A percentile compares a stretch with the other conserved stretches of the same genome.
These are phyloP conservation scores for Aspergillus terreus DNA, from an alignment of 2,329 filamentous ascomycete species.

Conservation along the genomic window DNA sequence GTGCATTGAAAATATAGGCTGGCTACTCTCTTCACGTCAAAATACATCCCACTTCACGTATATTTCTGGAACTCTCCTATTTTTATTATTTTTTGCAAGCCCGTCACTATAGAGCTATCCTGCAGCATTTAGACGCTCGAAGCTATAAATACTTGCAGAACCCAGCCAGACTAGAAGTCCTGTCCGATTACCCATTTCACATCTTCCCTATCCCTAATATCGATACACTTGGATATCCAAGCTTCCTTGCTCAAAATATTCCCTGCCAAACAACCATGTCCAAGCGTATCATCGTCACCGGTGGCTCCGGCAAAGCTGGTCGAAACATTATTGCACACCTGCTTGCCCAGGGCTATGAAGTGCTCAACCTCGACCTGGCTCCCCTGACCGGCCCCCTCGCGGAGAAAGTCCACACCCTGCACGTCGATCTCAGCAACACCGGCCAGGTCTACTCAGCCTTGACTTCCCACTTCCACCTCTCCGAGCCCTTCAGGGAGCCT, in stretches of 20 bases:
- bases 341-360: slow-evolving; percentile 47
- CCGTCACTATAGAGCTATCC: too few species aligned
- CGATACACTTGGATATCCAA: background rate
- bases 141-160: too few species aligned
- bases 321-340: slow-evolving; percentile 54
- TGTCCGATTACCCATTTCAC: too few species aligned
- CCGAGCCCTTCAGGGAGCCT: slow-evolving; percentile 32
- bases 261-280: slow-evolving; percentile 15
- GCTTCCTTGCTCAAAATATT: background rate
- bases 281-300: slow-evolving; percentile 51
- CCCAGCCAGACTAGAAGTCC: too few species aligned
- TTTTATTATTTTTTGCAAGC: too few species aligned
- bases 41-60: too few species aligned
- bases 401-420: slow-evolving; percentile 51
- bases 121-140: too few species aligned
- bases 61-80: too few species aligned
- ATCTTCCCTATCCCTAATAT: background rate
- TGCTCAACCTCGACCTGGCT: slow-evolving; percentile 55
- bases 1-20: too few species aligned
- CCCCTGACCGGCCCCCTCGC: slow-evolving; percentile 35
- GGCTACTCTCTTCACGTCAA: too few species aligned
- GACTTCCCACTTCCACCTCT: slow-evolving; percentile 55
- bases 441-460: slow-evolving; percentile 57
- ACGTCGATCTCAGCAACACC: slow-evolving; percentile 53
- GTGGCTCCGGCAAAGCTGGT: slow-evolving; percentile 55